phyloP scores from a whole-genome alignment of 352 stramenopile species.

The Blastocystis sp. region DNA sequence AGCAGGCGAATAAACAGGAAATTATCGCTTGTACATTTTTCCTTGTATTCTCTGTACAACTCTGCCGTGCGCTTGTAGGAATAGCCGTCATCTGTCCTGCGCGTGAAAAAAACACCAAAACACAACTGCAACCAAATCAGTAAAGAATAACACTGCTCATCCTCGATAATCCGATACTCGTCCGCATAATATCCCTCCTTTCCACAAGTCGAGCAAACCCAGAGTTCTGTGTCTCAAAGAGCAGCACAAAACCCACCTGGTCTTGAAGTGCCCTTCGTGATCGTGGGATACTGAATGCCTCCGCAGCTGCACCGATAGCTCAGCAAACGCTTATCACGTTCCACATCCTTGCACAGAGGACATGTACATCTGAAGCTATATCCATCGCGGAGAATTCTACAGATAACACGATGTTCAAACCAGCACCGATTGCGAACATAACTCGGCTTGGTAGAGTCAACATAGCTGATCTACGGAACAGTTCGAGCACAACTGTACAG shows the following conservation, averaged over 20 bases:
- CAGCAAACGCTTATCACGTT: background rate
- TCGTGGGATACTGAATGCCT: background rate
- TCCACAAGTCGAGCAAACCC: conserved; percentile 10
- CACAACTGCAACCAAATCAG: conserved; percentile 26
- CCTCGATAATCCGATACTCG: conserved; percentile 42
- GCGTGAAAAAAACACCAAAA: background rate
- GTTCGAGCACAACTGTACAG: background rate
- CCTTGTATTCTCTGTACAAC: conserved; percentile 20
- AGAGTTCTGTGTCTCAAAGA: background rate
- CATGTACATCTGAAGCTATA: conserved; percentile 38
- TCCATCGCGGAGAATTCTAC: background rate
- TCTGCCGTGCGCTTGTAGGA: conserved; percentile 11
- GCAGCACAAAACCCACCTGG: background rate
- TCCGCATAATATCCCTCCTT: conserved; percentile 15
- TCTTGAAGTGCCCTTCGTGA: background rate
- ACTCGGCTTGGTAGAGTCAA: background rate
- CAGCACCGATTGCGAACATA: conserved; percentile 5
- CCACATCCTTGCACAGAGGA: background rate
- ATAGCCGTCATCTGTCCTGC: conserved; percentile 14
- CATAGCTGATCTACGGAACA: conserved; percentile 25
- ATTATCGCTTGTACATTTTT: conserved; percentile 39
- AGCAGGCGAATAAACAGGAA: background rate
- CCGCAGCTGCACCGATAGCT: background rate
- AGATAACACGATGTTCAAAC: background rate
- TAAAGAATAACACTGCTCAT: conserved; percentile 34